These are phyloP conservation scores for Fusarium virguliforme DNA, from an alignment of 2,329 filamentous ascomycete species.

Conservation along the genomic window DNA sequence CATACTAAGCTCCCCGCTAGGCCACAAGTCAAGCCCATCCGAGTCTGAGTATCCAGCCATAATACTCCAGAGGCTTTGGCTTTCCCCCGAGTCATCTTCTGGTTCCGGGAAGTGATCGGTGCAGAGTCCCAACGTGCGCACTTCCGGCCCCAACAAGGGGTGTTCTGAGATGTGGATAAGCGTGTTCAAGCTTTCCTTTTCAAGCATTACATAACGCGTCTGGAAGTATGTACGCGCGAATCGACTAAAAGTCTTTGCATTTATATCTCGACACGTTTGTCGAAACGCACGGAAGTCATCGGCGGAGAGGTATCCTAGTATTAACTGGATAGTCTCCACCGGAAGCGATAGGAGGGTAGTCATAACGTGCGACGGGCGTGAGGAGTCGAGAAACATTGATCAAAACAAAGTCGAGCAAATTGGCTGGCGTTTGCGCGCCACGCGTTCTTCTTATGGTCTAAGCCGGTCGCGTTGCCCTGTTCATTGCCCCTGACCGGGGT, in stretches of 20 bases:
- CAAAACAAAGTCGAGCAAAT: not conserved
- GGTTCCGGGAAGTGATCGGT: slow-evolving; percentile 4
- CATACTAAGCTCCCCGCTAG: no score
- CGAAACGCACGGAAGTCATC: not conserved
- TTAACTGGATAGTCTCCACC: not conserved
- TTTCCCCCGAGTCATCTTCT: not conserved
- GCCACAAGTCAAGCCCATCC: no score
- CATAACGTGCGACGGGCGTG: not conserved
- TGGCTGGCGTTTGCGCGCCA: not conserved
- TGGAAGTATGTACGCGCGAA: slow-evolving; percentile 15
- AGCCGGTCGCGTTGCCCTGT: not conserved
- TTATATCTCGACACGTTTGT: not conserved
- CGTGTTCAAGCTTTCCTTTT: slow-evolving; percentile 5
- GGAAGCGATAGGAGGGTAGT: slow-evolving; percentile 4
- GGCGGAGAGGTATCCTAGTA: not conserved
- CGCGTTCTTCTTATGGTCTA: not conserved
- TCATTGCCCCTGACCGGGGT: not conserved
- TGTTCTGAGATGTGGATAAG: slow-evolving; percentile 13
- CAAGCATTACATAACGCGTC: slow-evolving; percentile 20
- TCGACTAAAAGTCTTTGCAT: not conserved
- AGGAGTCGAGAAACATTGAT: not conserved
- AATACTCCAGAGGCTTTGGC: no score
- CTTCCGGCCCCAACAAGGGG: not conserved
- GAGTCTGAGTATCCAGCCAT: no score
- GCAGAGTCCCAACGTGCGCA: no score